Base-by-base conservation (phyloP, 306 rosid species). In the Prunus mira region DNA sequence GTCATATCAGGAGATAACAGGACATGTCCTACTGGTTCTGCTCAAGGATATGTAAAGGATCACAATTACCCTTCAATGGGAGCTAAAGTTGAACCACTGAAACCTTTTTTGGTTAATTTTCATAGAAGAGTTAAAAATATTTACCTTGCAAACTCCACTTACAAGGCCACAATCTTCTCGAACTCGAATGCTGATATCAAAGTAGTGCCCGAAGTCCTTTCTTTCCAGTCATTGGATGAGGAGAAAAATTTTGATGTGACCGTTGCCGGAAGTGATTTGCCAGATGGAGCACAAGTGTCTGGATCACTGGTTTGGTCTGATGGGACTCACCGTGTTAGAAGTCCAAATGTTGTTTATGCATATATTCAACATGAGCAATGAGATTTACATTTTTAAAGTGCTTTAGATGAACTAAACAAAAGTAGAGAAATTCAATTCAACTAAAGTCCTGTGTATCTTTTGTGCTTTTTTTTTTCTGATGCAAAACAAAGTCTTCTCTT, bases 71-170 rank as follows among this genome's bases (percentile, higher is more conserved):
- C 83, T 22, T 27, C 73, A 50, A 45, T 84, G 61, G 47, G 27
- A 52, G 60, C 18, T 12, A 45, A 49, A 32, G 85, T 78, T 56
- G n/a, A 17, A 4, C 30, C 63, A 7, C 12, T 3, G 50, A 3
- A 74, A 1, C 43, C 55, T 15, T 69, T 78, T 34, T 27, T 6
- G 8, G 76, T 75, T 9, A 47, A 18, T 15, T 71, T 80, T 46
- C 20, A 62, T 6, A 78, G 84, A 56, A 73, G 41, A 19, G 82
- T 77, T 6, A 84, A 67, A 50, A 50, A 80, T 80, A 38, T 78
- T 80, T n/a, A 67, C 28, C 14, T 1, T 47, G 81, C 58, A 4
- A 60, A 41, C 7, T 81, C 79, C 3, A 62, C 51, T 18, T 81
- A 78, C 66, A 41, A 62, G 19, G 72, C 38, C 0, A 69, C 3